Percentiles rank a stretch among this genome's conserved stretches.
Conservation (phyloP, 352 stramenopile species). For the Phytophthora melonis region DNA sequence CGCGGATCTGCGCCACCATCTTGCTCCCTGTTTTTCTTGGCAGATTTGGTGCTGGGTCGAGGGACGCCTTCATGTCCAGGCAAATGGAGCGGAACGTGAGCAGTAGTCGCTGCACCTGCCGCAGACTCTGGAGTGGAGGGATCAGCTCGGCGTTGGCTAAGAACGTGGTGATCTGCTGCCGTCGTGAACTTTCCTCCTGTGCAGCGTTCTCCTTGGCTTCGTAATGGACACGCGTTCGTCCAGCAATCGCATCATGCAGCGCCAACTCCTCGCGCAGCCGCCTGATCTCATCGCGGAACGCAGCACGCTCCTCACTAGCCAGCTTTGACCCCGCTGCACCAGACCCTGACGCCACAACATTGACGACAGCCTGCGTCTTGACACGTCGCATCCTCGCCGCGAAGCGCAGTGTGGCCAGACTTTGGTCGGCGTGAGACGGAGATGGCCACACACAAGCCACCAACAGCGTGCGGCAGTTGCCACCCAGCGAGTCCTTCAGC, state of each 20-base stretch:
- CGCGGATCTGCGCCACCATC: constrained; percentile 64
- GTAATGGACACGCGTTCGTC: constrained; percentile 45
- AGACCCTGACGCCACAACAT: constrained; percentile 40
- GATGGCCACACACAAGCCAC: constrained; percentile 90
- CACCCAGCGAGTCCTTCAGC: constrained; percentile 89
- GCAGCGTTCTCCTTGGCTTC: constrained; percentile 28
- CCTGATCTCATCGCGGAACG: constrained; percentile 60
- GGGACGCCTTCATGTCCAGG: not conserved
- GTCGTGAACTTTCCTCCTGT: constrained; percentile 35
- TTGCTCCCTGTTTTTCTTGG: constrained; percentile 44
- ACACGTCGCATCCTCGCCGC: constrained; percentile 89
- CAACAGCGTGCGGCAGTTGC: constrained; percentile 84
- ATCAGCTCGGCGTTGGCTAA: constrained; percentile 40
- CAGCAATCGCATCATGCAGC: constrained; percentile 71
- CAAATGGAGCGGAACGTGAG: constrained; percentile 34
- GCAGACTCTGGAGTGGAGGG: constrained; percentile 55
- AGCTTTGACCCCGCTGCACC: constrained; percentile 49
- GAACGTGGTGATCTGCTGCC: constrained; percentile 40
- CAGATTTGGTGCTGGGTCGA: constrained; percentile 4
- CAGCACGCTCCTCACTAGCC: constrained; percentile 25
- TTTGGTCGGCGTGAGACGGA: constrained; percentile 80
- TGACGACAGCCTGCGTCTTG: constrained; percentile 80
- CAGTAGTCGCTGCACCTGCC: constrained; percentile 60
- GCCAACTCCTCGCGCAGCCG: constrained; percentile 65
- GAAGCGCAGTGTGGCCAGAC: constrained; percentile 91